Evolutionary conservation across 202 grass and related monocot genomes (phyloP), one percentile per base, ranked within the genome.

Genomic region (Panicum virgatum): DNA sequence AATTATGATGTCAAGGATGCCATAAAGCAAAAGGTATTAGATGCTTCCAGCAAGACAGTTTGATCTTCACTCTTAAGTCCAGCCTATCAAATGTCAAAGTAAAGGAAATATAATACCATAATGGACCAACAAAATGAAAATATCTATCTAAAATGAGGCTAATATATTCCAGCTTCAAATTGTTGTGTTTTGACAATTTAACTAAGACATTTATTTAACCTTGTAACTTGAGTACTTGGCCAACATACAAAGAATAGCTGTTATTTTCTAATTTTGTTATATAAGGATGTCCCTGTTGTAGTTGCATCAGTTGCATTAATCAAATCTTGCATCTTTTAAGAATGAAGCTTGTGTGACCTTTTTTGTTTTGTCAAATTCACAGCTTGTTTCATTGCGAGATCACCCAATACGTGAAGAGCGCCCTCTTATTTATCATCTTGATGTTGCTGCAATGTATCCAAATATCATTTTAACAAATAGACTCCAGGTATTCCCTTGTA

Each of bases 381-480:
- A 97, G 92, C 96, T 98, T 86, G 59, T 90, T 64, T 90, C 80
- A 25, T 93, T 98, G 82, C 88, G 82, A 62, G 92, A 98, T 80
- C 86, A 95, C 74, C 96, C 96, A 81, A 88, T 66, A 74, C 69
- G 87, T 77, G 96, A 98, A 89, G 92, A 98, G 81, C 80, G 76
- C 7, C 96, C 96, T 68, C 90, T 98, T 79, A 98, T 98, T 86
- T 98, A 98, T 91, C 96, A 98, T 93, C 86, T 98, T 47, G 96
- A 98, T 95, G 96, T 98, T 79, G 96, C 92, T 84, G 96, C 96
- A 53, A 98, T 98, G 96, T 98, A 98, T 90, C 96, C 96, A 83
- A 98, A 98, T 83, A 98, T 98, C 59, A 98, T 98, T 90, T 93
- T 98, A 81, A 98, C 96, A 40, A 98, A 98, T 76, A 93, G 96